Percentiles rank a stretch among this genome's conserved stretches.
Conservation (phyloP, 495 filamentous ascomycete species). For the Amphirosellinia nigrospora region DNA sequence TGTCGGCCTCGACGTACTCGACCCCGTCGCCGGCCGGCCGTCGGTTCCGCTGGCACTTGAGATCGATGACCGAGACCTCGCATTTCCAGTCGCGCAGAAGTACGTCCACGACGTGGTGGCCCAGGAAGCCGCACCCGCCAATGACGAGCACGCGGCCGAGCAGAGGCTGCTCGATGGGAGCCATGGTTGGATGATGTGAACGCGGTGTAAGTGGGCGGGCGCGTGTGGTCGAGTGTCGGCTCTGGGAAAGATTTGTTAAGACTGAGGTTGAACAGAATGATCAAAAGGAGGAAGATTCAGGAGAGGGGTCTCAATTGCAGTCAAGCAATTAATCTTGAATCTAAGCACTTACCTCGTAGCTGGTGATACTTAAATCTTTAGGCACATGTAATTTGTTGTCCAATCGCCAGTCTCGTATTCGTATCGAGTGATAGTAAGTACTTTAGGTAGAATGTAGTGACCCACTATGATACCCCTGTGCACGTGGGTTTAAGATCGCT, state of each 20-base stretch:
- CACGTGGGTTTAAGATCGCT: too few species aligned
- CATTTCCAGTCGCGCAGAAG: slow-evolving; percentile 60
- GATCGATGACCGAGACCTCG: slow-evolving; percentile 83
- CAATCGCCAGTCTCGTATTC: neutral
- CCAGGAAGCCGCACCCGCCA: slow-evolving; percentile 75
- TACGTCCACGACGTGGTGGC: slow-evolving; percentile 69
- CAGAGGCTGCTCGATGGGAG: slow-evolving; percentile 44
- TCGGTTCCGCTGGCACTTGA: slow-evolving; percentile 77
- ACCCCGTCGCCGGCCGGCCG: slow-evolving; percentile 69
- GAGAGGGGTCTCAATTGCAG: neutral
- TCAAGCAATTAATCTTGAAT: neutral
- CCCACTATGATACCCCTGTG: too few species aligned
- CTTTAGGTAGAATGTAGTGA: too few species aligned
- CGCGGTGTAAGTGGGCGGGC: neutral
- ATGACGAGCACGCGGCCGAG: slow-evolving; percentile 68
- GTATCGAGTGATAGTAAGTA: neutral
- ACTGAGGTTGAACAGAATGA: neutral
- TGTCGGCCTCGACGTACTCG: slow-evolving; percentile 83
- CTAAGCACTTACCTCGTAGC: neutral
- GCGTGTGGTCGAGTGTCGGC: neutral
- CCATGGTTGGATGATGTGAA: slow-evolving; percentile 37
- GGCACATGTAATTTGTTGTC: neutral
- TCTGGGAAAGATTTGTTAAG: neutral
- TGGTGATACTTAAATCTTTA: neutral
- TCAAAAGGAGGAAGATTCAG: neutral